Evolutionary conservation across 257 asterid species (phyloP).

Genomic region (Solanum dulcamara): DNA sequence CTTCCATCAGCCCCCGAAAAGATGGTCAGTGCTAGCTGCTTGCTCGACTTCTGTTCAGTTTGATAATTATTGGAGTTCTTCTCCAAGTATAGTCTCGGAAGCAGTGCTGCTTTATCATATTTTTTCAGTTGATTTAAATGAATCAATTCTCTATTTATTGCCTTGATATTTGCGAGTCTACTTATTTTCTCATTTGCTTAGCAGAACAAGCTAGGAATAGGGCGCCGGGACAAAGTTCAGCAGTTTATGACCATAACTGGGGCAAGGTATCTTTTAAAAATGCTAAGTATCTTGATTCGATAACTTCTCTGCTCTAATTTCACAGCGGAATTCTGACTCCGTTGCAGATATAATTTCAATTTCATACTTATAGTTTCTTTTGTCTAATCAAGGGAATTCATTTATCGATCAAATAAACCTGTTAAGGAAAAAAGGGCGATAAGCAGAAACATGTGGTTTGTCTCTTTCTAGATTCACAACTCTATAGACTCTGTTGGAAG

Average conservation of each 20-base stretch:
- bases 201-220: conserved; percentile 90
- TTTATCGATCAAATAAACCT: not conserved
- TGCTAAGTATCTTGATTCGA: not conserved
- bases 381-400: not conserved
- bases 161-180: not conserved
- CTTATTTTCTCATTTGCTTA: not conserved
- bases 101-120: not conserved
- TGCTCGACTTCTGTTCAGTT: not conserved
- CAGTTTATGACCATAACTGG: conserved; percentile 91
- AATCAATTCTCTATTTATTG: not conserved
- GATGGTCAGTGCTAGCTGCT: not conserved
- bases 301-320: not conserved
- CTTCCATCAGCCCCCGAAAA: not conserved
- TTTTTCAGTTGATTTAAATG: not conserved
- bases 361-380: not conserved
- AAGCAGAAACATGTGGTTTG: not conserved
- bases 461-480: not conserved
- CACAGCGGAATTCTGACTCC: not conserved
- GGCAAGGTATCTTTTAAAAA: conserved; percentile 41
- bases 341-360: not conserved
- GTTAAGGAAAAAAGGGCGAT: not conserved
- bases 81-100: not conserved
- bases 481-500: not conserved
- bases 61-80: not conserved
- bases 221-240: conserved; percentile 92